These are phyloP conservation scores for Talaromyces islandicus DNA, from an alignment of 2,329 filamentous ascomycete species.

Conservation along the genomic window DNA sequence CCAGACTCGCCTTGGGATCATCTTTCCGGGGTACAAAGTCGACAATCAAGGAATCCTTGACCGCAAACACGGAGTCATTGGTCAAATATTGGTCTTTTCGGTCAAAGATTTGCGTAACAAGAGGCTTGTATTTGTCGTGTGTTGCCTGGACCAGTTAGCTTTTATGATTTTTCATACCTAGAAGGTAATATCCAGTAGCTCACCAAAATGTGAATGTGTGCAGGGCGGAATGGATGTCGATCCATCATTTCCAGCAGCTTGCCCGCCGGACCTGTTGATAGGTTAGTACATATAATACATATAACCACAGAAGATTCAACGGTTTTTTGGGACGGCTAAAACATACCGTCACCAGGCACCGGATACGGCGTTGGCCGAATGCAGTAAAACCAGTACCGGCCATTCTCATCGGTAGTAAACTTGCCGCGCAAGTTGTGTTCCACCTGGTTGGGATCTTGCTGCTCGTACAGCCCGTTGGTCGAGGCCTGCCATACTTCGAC, in stretches of 20 bases:
- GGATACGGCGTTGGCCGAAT: constrained; percentile 55
- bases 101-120: constrained; percentile 77
- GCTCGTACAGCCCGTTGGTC: constrained; percentile 66
- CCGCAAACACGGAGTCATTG: constrained; percentile 55
- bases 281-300: background rate
- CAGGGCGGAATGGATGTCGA: constrained; percentile 56
- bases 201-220: constrained; percentile 52
- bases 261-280: constrained; percentile 46
- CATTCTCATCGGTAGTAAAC: constrained; percentile 61
- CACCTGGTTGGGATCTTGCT: constrained; percentile 64
- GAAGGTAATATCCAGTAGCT: background rate
- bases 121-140: constrained; percentile 56
- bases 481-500: constrained; percentile 77
- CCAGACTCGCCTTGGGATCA: constrained; percentile 48
- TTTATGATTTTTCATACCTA: background rate
- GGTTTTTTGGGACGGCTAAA: constrained; percentile 5
- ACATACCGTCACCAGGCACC: constrained; percentile 46
- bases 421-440: constrained; percentile 71
- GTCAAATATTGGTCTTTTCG: constrained; percentile 56
- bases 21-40: constrained; percentile 50
- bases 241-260: constrained; percentile 54
- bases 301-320: too few species aligned
- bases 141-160: constrained; percentile 22
- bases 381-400: constrained; percentile 58
- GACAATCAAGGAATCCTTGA: constrained; percentile 54